phyloP scores from a whole-genome alignment of 192 early-diverging fungal genomes.

The Globomyces pollinis-pini region DNA sequence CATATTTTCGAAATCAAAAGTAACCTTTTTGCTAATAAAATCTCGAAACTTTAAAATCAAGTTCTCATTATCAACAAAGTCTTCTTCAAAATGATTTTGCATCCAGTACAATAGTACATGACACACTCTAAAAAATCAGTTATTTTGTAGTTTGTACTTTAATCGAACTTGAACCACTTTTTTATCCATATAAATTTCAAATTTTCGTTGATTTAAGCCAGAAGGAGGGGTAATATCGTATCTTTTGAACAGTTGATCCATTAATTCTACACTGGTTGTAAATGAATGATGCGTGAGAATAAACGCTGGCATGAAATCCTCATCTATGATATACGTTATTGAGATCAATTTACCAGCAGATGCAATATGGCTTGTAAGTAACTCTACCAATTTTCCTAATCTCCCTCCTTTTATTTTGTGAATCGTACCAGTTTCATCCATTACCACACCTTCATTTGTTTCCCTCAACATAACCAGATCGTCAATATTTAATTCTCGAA shows the following conservation, averaged over 20 bases:
- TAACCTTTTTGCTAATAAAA: slow-evolving; percentile 32
- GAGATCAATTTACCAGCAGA: background rate
- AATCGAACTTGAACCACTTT: slow-evolving; percentile 37
- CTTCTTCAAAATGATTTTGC: slow-evolving; percentile 41
- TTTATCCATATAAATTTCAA: slow-evolving; percentile 31
- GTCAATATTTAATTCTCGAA: slow-evolving; percentile 2
- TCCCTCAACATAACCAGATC: slow-evolving; percentile 25
- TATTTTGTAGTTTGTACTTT: no score
- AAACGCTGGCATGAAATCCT: slow-evolving; percentile 27
- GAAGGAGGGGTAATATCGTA: slow-evolving; percentile 38
- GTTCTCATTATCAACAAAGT: slow-evolving; percentile 33
- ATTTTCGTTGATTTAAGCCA: slow-evolving; percentile 30
- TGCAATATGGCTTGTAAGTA: slow-evolving; percentile 26
- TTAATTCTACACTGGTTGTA: slow-evolving; percentile 38
- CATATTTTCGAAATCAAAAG: slow-evolving; percentile 32
- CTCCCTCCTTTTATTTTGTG: slow-evolving; percentile 31
- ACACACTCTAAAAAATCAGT: no score
- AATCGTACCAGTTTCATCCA: slow-evolving; percentile 14
- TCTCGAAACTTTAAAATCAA: slow-evolving; percentile 37
- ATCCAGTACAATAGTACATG: slow-evolving; percentile 34
- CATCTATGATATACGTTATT: slow-evolving; percentile 20
- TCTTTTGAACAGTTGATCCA: slow-evolving; percentile 31
- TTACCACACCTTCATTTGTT: slow-evolving; percentile 23
- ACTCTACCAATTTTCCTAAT: slow-evolving; percentile 34
- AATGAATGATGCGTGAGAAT: slow-evolving; percentile 54